These are phyloP conservation scores for Vitis amurensis DNA, from an alignment of 164 flowering plant genomes.

Conservation along the genomic window DNA sequence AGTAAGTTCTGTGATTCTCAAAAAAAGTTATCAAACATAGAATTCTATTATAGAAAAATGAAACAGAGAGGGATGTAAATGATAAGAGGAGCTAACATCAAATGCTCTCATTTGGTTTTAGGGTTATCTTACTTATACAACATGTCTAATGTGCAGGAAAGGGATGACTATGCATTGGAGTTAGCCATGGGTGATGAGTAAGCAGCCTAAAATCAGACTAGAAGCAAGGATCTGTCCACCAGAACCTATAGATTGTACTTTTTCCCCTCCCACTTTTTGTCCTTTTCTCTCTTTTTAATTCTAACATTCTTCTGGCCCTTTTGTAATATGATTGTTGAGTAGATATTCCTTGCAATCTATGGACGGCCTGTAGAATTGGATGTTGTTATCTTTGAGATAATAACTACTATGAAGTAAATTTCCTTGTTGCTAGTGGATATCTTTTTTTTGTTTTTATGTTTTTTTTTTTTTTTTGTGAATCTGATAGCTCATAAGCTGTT, in stretches of 20 bases:
- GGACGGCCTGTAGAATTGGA: not conserved
- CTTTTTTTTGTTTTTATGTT: too few relatives aligned
- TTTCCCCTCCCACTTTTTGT: not conserved
- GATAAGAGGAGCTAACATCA: too few relatives aligned
- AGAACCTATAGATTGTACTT: conserved; percentile 5
- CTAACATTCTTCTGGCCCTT: not conserved
- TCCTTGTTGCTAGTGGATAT: not conserved
- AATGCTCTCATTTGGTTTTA: too few relatives aligned
- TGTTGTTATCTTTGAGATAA: not conserved
- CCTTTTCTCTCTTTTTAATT: not conserved
- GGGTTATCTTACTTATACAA: conserved; percentile 1
- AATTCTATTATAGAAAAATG: too few relatives aligned
- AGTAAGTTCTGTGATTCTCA: conserved; percentile 46
- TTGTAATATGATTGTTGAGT: not conserved
- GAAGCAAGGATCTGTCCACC: conserved; percentile 1
- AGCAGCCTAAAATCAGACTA: not conserved
- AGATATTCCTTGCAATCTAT: not conserved
- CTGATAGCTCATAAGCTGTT: not conserved
- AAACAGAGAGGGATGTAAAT: too few relatives aligned
- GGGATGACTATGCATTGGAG: conserved; percentile 89
- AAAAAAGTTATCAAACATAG: not conserved
- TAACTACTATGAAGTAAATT: too few relatives aligned
- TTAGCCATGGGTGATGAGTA: conserved; percentile 84
- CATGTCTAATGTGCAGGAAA: conserved; percentile 50
- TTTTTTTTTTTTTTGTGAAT: not conserved